A percentile compares a stretch with the other conserved stretches of the same genome.
Evolutionary conservation across 768 basidiomycete species (phyloP).

Genomic region (Leccinum disarticulatum): DNA sequence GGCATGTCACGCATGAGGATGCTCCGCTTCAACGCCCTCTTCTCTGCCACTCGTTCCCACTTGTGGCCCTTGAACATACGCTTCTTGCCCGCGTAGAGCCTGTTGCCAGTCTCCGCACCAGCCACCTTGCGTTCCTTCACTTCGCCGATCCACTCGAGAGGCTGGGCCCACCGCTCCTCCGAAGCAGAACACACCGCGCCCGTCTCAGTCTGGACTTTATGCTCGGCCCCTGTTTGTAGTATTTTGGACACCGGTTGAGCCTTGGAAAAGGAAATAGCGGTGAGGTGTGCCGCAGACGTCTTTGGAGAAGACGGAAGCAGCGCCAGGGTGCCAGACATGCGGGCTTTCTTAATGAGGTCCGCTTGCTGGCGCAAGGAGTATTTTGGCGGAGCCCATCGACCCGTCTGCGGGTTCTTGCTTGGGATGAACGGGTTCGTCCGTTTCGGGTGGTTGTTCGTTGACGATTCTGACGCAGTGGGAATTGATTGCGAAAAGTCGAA

Average conservation of each 20-base stretch:
- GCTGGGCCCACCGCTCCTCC: constrained; percentile 21
- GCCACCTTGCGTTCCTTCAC: constrained; percentile 39
- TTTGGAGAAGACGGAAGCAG: constrained; percentile 74
- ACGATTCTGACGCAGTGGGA: constrained; percentile 1
- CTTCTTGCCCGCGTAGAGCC: constrained; percentile 74
- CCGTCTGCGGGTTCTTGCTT: constrained; percentile 54
- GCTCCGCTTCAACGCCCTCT: constrained; percentile 46
- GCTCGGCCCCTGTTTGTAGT: neutral
- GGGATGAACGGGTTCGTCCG: constrained; percentile 70
- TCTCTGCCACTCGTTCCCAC: constrained; percentile 65
- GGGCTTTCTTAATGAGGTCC: constrained; percentile 73
- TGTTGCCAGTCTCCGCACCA: constrained; percentile 57
- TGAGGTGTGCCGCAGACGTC: constrained; percentile 31
- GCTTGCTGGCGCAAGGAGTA: constrained; percentile 78
- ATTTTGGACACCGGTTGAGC: constrained; percentile 11
- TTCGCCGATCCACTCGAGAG: constrained; percentile 44
- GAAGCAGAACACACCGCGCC: neutral
- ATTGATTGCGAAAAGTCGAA: constrained; percentile 21
- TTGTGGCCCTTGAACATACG: constrained; percentile 94
- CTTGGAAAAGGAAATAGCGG: constrained; percentile 21
- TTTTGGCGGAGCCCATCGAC: constrained; percentile 66
- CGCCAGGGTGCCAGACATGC: constrained; percentile 48
- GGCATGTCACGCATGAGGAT: constrained; percentile 71
- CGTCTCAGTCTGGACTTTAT: constrained; percentile 1
- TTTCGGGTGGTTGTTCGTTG: constrained; percentile 19